Conservation (phyloP, 345 rosid genomes). For the Jatropha curcas region DNA sequence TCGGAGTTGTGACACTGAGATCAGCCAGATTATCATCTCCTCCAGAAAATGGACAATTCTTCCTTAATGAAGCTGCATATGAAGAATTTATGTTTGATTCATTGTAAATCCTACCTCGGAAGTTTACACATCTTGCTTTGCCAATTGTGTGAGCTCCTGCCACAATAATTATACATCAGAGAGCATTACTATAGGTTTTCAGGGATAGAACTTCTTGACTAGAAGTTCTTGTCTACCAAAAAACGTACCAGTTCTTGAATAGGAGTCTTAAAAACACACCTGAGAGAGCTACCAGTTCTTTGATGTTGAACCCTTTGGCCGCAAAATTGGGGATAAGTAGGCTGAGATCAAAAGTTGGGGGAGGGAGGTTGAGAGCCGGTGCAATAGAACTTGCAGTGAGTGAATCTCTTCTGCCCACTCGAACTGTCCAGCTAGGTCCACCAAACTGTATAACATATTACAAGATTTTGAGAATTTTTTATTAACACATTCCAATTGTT, state of each 20-base stretch:
- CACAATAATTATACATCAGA: too few relatives aligned
- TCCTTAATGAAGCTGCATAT: constrained; percentile 27
- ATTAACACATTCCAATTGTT: too few relatives aligned
- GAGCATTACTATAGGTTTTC: too few relatives aligned
- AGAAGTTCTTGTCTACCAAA: too few relatives aligned
- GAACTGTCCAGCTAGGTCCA: constrained; percentile 53
- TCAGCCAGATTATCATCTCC: constrained; percentile 35
- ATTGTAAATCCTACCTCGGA: constrained; percentile 45
- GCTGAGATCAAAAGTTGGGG: constrained; percentile 33
- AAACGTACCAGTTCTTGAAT: too few relatives aligned
- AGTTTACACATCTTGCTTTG: constrained; percentile 52
- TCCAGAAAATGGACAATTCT: constrained; percentile 43
- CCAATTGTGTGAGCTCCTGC: constrained; percentile 52
- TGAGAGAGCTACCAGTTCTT: constrained; percentile 64
- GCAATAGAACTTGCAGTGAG: constrained; percentile 43
- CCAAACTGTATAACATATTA: constrained; percentile 40
- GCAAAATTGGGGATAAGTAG: constrained; percentile 46
- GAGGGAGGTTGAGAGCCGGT: constrained; percentile 38
- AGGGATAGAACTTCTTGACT: too few relatives aligned
- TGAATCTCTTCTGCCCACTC: constrained; percentile 63
- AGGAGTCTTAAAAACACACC: constrained; percentile 22
- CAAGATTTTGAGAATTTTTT: background rate
- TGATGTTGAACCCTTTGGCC: constrained; percentile 48
- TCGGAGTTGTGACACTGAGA: constrained; percentile 43
- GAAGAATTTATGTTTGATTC: constrained; percentile 41